A percentile compares a stretch with the other conserved stretches of the same genome.
phyloP scores from a whole-genome alignment of 345 rosid genomes.

The Raphanus raphanistrum region DNA sequence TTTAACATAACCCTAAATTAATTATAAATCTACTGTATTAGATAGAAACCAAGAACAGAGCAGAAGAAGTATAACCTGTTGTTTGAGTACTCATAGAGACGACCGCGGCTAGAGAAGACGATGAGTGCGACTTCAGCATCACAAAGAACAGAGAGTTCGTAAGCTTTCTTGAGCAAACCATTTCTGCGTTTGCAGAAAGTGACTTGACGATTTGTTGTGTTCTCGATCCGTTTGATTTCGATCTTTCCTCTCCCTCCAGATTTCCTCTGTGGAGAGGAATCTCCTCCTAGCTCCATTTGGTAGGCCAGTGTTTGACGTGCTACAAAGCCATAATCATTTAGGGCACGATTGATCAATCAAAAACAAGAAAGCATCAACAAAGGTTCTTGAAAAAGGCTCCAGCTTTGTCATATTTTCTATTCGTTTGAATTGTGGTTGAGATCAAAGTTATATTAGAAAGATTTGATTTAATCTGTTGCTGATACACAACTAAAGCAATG shows the following conservation, averaged over 20 bases:
- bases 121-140: slow-evolving; percentile 58
- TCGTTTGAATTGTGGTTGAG: slow-evolving; percentile 10
- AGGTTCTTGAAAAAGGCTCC: slow-evolving; percentile 12
- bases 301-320: slow-evolving; percentile 54
- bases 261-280: slow-evolving; percentile 66
- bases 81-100: slow-evolving; percentile 94
- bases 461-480: not conserved
- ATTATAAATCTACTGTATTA: not conserved
- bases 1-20: slow-evolving; percentile 10
- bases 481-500: slow-evolving; percentile 1
- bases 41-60: slow-evolving; percentile 13
- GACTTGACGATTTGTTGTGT: slow-evolving; percentile 96
- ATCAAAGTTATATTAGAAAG: not conserved
- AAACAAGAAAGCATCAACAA: not conserved
- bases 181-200: slow-evolving; percentile 96
- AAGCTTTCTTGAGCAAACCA: slow-evolving; percentile 95
- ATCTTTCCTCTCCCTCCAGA: slow-evolving; percentile 89
- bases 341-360: slow-evolving; percentile 2
- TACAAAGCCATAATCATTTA: not conserved
- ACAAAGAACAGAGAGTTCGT: slow-evolving; percentile 85
- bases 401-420: slow-evolving; percentile 12
- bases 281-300: slow-evolving; percentile 49
- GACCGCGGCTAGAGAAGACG: slow-evolving; percentile 97
- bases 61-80: slow-evolving; percentile 52
- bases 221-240: slow-evolving; percentile 99